Percentiles rank a stretch among this genome's conserved stretches.
phyloP scores from a whole-genome alignment of 805 yeast genomes.

The Kluyveromyces starmeri region DNA sequence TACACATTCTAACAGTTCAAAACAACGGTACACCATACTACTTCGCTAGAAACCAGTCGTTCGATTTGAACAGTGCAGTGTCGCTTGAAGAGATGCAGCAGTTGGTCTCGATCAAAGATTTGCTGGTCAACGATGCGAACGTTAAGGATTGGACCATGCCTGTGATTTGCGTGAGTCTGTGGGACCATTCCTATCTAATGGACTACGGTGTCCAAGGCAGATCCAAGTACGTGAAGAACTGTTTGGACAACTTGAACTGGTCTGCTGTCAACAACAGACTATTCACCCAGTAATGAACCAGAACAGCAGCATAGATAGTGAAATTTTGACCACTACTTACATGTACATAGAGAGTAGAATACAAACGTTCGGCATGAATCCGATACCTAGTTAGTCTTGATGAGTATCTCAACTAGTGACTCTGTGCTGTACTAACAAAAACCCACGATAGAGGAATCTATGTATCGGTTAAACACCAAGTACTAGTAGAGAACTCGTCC shows the following conservation, averaged over 20 bases:
- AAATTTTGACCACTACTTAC: no score
- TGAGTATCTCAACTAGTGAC: no score
- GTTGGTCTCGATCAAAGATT: constrained; percentile 35
- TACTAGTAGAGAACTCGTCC: constrained; percentile 35
- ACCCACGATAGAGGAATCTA: no score
- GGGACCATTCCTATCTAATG: constrained; percentile 82
- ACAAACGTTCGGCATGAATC: no score
- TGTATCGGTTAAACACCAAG: no score
- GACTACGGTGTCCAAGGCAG: constrained; percentile 80
- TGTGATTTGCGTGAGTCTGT: constrained; percentile 65
- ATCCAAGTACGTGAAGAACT: constrained; percentile 58
- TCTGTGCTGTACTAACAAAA: no score
- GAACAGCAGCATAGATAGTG: no score
- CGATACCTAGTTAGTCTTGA: no score
- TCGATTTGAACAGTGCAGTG: constrained; percentile 71
- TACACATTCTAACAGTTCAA: constrained; percentile 47
- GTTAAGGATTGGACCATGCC: constrained; percentile 52
- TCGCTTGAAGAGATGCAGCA: constrained; percentile 44
- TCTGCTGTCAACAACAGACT: constrained; percentile 46
- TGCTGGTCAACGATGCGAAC: constrained; percentile 27
- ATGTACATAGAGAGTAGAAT: no score
- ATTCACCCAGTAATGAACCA: constrained; percentile 19
- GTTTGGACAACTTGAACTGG: constrained; percentile 83
- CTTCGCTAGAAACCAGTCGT: constrained; percentile 56
- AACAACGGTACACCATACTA: constrained; percentile 75